Evolutionary conservation across 2,329 filamentous ascomycete genomes (phyloP), one percentile per base, ranked within the genome.

Genomic region (Cladobotryum mycophilum): DNA sequence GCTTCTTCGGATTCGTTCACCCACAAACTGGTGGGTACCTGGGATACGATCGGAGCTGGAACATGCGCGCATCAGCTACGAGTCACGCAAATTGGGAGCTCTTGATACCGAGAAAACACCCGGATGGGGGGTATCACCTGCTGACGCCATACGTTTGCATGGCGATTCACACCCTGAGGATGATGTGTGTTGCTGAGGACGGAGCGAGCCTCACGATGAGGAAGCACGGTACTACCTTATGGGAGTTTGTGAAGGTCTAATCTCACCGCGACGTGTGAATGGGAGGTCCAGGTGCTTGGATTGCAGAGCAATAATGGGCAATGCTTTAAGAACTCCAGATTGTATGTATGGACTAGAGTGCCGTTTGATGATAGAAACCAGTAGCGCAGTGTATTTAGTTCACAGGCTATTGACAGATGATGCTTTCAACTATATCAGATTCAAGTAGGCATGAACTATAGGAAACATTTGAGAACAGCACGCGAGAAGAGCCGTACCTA

Each of bases 61-160:
- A 18, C 17, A 36, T 48, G 12, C 13, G 34, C 13, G 44, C 44
- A 7, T 18, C 36, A 18, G 50, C 45, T 8, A 30, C 11, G 5
- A 30, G 17, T 2, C 47, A 46, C 11, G n/a, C 17, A n/a, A 13
- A 9, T 5, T 48, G 45, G 45, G 50, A 52, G 8, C 43, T 30
- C 14, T 33, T 48, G 5, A 36, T 48, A 3, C 33, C 38, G 3
- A 41, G 45, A 36, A 42, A 36, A n/a, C 50, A 52, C 34, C 45
- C 50, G 7, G 45, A 52, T 14, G 45, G 50, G 3, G 50, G 50
- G 15, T 52, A 52, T 25, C 46, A 48, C 33, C 45, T 52, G 18
- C 15, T 52, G 15, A 36, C 41, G 33, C 48, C 43, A 12, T 18
- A n/a, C 38, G n/a, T 12, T 41, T 12, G n/a, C 7, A 20, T 20